Evolutionary conservation across 371 early-diverging fungal species (phyloP), one percentile per base, ranked within the genome.

Genomic region (Apophysomyces elegans): DNA sequence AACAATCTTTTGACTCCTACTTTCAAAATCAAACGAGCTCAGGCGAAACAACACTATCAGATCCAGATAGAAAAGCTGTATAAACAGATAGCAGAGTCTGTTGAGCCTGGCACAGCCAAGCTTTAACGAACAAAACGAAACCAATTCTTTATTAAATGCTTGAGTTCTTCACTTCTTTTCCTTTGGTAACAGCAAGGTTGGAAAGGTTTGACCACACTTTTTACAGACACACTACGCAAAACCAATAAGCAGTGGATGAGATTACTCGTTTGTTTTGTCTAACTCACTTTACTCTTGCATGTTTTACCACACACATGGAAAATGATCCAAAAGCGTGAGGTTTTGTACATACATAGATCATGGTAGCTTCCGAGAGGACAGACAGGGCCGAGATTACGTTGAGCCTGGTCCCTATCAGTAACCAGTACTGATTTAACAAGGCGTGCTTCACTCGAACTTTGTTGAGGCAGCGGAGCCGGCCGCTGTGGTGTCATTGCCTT

Each of bases 1-100:
- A 86, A 87, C 41, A 83, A 78, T 5, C 72, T 88, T 56, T 76
- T 88, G 73, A 88, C 88, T 1, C 88, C 86, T 21, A 88, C 88
- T 9, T 84, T 93, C 79, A 93, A 93, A 79, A 84, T 92, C 45
- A 90, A 90, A 71, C 88, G 94, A 69, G 86, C 87, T 36, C 82
- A 88, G 67, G 92, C 90, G n/a, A 78, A 78, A n/a, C 84, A 87
- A 69, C 69, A 84, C 70, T 93, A 89, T 68, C 75, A 79, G 63
- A 50, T 70, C 9, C 80, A 83, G 44, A 89, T 93, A 66, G 81
- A 83, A 12, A 75, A 74, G 7, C 79, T 95, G 69, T 95, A 94
- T 73, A 66, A 76, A n/a, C 39, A 56, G 9, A 32, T 72, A 38
- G 56, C 58, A 18, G 36, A 61, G 14, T 37, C 37, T 5, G 8